phyloP scores from a whole-genome alignment of 225 moss, liverwort and hornwort species.

The Pseudoscleropodium purum region DNA sequence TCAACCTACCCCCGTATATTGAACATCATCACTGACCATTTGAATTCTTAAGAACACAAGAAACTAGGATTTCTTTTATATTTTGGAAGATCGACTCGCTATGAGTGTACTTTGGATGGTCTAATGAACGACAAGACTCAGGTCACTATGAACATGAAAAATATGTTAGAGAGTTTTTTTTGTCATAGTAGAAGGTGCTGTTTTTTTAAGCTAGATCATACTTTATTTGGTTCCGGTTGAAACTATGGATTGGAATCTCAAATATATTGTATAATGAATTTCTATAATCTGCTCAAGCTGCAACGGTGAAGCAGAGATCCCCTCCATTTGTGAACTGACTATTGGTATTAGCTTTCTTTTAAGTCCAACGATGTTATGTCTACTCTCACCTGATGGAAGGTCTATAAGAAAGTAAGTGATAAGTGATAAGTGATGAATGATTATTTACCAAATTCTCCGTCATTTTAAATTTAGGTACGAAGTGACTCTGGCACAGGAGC shows the following conservation, averaged over 20 bases:
- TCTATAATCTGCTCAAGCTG: not conserved
- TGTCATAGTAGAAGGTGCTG: not conserved
- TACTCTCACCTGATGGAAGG: not conserved
- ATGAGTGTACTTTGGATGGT: not conserved
- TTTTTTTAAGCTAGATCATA: not conserved
- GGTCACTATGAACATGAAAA: not conserved
- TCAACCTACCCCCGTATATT: not conserved
- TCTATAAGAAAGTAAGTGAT: not conserved
- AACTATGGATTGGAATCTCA: not conserved
- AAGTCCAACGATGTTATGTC: not conserved
- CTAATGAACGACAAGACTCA: not conserved
- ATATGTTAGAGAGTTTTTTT: not conserved
- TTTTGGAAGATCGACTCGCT: not conserved
- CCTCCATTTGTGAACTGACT: not conserved
- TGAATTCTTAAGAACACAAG: not conserved
- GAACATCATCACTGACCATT: not conserved
- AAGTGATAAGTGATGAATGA: not conserved
- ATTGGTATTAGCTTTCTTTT: not conserved
- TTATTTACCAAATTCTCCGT: not conserved
- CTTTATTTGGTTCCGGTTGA: not conserved
- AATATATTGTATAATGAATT: not conserved
- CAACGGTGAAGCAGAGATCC: conserved; percentile 1
- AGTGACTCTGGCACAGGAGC: conserved; percentile 75
- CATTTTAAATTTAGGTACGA: conserved; percentile 55
- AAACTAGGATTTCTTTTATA: not conserved